These are phyloP conservation scores for Lentinula sp. DNA, from an alignment of 768 basidiomycete species.

Conservation along the genomic window DNA sequence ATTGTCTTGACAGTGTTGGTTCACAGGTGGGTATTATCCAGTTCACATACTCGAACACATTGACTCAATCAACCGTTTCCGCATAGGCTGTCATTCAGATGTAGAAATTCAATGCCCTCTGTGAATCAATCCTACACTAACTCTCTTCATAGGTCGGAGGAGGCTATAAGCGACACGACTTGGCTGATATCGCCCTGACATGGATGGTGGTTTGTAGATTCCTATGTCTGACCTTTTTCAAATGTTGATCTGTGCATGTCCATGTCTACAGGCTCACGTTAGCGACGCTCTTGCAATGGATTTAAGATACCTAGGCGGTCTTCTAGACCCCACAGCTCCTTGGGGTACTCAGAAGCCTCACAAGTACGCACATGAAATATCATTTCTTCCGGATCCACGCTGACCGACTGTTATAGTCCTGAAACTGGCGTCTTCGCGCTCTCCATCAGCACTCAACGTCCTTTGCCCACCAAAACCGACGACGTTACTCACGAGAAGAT, in stretches of 20 bases:
- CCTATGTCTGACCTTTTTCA: background rate
- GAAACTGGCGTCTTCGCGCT: conserved; percentile 48
- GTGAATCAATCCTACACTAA: background rate
- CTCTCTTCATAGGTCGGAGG: conserved; percentile 54
- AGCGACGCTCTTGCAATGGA: conserved; percentile 52
- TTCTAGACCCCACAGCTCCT: conserved; percentile 43
- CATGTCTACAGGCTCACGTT: conserved; percentile 42
- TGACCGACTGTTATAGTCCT: conserved; percentile 28
- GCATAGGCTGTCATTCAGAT: conserved; percentile 34
- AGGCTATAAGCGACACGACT: conserved; percentile 61
- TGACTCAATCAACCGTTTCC: background rate
- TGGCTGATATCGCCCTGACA: conserved; percentile 55
- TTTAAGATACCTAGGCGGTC: conserved; percentile 39
- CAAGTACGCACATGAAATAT: conserved; percentile 34
- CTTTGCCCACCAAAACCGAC: conserved; percentile 37
- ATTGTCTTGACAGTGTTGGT: conserved; percentile 53
- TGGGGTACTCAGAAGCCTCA: conserved; percentile 65
- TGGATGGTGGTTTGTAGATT: conserved; percentile 56
- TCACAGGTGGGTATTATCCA: conserved; percentile 40
- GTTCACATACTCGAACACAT: background rate
- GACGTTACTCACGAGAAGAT: conserved; percentile 51
- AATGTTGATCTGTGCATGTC: background rate
- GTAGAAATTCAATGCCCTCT: conserved; percentile 18
- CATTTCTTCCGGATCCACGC: background rate
- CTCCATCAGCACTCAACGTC: conserved; percentile 36